A percentile compares a stretch with the other conserved stretches of the same genome.
These are phyloP conservation scores for Microbotryum violaceum DNA, from an alignment of 1,284 basidiomycete species.

Conservation along the genomic window DNA sequence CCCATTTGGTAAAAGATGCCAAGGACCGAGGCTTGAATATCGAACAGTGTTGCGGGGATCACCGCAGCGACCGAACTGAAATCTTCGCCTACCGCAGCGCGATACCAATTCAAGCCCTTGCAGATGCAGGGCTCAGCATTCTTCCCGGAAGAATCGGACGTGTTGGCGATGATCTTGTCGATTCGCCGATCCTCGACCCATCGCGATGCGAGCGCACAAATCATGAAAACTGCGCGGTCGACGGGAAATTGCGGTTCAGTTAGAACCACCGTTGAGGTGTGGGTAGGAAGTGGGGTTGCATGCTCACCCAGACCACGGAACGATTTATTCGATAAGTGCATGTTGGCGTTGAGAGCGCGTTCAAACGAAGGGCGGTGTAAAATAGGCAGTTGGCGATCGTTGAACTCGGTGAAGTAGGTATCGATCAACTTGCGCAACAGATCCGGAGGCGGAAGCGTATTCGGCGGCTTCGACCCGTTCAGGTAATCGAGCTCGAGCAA, in stretches of 20 bases:
- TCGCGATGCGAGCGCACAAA: conserved; percentile 66
- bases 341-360: conserved; percentile 49
- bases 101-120: background rate
- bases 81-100: conserved; percentile 1
- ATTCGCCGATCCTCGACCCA: conserved; percentile 59
- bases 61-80: background rate
- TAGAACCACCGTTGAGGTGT: conserved; percentile 5
- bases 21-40: conserved; percentile 56
- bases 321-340: conserved; percentile 51
- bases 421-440: conserved; percentile 57
- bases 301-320: too few relatives aligned
- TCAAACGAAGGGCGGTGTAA: conserved; percentile 71
- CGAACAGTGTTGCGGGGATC: conserved; percentile 55
- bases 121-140: background rate
- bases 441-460: conserved; percentile 40
- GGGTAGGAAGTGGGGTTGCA: conserved; percentile 51
- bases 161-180: conserved; percentile 8
- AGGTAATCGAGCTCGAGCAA: conserved; percentile 4
- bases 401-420: conserved; percentile 59
- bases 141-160: too few relatives aligned
- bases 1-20: conserved; percentile 11
- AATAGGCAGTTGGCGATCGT: conserved; percentile 56
- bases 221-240: conserved; percentile 45
- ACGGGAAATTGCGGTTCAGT: too few relatives aligned
- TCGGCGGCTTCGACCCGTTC: background rate